Percentiles rank a stretch among this genome's conserved stretches.
These are phyloP conservation scores for Artomyces pyxidatus DNA, from an alignment of 768 basidiomycete genomes.

Conservation along the genomic window DNA sequence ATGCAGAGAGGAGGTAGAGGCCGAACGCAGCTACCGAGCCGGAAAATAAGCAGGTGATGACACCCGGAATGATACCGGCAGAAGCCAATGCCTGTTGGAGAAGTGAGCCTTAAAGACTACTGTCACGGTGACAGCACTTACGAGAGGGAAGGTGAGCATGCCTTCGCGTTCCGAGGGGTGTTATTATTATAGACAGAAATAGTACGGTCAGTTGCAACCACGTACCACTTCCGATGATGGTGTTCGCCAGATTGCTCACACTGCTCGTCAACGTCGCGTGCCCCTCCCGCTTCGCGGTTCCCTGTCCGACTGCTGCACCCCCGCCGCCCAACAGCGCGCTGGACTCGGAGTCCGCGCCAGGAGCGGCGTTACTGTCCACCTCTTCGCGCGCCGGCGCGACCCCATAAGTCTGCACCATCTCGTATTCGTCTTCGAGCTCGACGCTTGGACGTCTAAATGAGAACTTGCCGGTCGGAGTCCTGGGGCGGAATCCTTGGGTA, in stretches of 20 bases:
- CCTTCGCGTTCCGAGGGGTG: slow-evolving; percentile 35
- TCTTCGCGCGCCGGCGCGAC: slow-evolving; percentile 30
- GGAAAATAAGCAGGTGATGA: slow-evolving; percentile 80
- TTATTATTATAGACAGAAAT: neutral
- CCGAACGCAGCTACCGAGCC: slow-evolving; percentile 75
- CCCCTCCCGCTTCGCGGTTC: slow-evolving; percentile 39
- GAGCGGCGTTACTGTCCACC: slow-evolving; percentile 22
- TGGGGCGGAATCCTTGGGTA: neutral
- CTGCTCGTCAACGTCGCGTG: slow-evolving; percentile 62
- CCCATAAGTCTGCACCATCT: slow-evolving; percentile 70
- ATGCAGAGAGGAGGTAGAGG: slow-evolving; percentile 79
- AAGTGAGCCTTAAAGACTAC: no score
- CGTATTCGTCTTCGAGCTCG: slow-evolving; percentile 26
- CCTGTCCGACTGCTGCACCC: slow-evolving; percentile 21
- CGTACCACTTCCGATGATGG: slow-evolving; percentile 85
- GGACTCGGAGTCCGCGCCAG: slow-evolving; percentile 35
- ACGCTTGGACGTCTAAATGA: neutral
- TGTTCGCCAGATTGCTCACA: slow-evolving; percentile 78
- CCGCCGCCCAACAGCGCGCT: slow-evolving; percentile 50
- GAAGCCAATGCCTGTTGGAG: slow-evolving; percentile 82
- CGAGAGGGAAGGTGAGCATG: slow-evolving; percentile 85
- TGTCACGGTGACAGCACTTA: slow-evolving; percentile 29
- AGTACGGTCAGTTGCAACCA: no score
- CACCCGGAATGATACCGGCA: slow-evolving; percentile 82
- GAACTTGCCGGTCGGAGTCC: neutral